These are phyloP conservation scores for Podospora pseudoanserina DNA, from an alignment of 495 filamentous ascomycete genomes.

Conservation along the genomic window DNA sequence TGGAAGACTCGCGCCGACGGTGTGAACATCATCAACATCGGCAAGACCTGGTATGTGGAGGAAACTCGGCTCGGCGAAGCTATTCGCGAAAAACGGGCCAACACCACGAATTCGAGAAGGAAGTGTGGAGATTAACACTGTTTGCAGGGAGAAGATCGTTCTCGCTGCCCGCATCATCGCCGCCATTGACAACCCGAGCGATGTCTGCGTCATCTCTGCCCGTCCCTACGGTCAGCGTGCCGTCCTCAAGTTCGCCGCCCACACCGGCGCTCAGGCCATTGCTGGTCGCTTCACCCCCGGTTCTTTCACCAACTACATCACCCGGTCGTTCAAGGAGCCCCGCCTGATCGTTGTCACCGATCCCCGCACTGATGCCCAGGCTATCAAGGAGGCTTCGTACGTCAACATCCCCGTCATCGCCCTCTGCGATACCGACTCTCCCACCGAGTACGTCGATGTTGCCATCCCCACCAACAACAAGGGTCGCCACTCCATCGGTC, in stretches of 20 bases:
- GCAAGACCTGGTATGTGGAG: slow-evolving; percentile 91
- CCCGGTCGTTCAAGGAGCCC: slow-evolving; percentile 99
- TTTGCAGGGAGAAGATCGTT: slow-evolving; percentile 93
- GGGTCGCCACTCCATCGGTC: slow-evolving; percentile 96
- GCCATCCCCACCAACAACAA: slow-evolving; percentile 99
- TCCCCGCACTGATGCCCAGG: slow-evolving; percentile 98
- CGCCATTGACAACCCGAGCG: slow-evolving; percentile 97
- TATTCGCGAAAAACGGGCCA: slow-evolving; percentile 1
- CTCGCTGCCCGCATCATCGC: slow-evolving; percentile 97
- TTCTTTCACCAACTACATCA: slow-evolving; percentile 99
- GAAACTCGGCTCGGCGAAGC: neutral
- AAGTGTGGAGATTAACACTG: neutral
- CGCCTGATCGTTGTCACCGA: slow-evolving; percentile 99
- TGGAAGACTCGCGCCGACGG: slow-evolving; percentile 98
- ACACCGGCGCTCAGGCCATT: slow-evolving; percentile 96
- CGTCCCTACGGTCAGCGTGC: slow-evolving; percentile 99
- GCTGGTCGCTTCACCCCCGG: slow-evolving; percentile 99
- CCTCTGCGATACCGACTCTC: slow-evolving; percentile 98
- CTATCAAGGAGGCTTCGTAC: slow-evolving; percentile 99
- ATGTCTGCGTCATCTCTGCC: slow-evolving; percentile 98
- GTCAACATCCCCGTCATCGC: slow-evolving; percentile 99
- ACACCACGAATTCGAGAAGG: neutral
- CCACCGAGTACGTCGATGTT: slow-evolving; percentile 98
- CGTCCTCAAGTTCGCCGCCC: slow-evolving; percentile 96
- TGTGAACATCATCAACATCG: slow-evolving; percentile 97